Base-by-base conservation (phyloP, 805 yeast species). In the Osmozyma mogii region DNA sequence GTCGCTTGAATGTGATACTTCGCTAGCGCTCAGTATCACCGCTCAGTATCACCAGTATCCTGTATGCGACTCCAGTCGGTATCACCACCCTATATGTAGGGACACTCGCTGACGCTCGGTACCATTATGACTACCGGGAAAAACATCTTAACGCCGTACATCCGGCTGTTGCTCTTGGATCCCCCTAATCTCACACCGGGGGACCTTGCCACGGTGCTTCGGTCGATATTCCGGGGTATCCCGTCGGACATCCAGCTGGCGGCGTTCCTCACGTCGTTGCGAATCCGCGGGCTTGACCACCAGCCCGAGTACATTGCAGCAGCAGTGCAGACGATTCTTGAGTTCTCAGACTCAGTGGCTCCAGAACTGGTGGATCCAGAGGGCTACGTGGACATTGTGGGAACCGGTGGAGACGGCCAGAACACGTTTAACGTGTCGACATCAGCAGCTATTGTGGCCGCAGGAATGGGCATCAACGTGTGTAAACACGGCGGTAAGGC, bases 401-500 rank as follows among this genome's bases (percentile, higher is more conserved):
- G 99, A 2, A 92, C 99, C 0, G 99, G 99, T 16, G 99, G 99
- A 10, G 99, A 92, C 51, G 96, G 96, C 2, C 95, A 92, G 50
- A 81, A 92, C 51, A 92, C 99, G 0, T 92, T 92, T 61, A 92
- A 92, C 45, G 98, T 92, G 2, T 81, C 94, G 10, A 92, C 98
- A 0, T 84, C 96, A 3, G 68, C 96, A 1, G 96, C 96, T 1
- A 85, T 92, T 27, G 87, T 92, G 2, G 92, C 87, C 0, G 84
- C 97, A 0, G 99, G 98, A 6, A 80, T 85, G 65, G 73, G 72
- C 1, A 54, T 89, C 24, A 70, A 72, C 14, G 79, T 92, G 11
- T 84, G 95, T 50, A 92, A 92, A 38, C 99, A 92, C 54, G 99
- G 99, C 15, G 97, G 97, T 9, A 89, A 92, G 47, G 97, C 98